Base-by-base conservation (phyloP, 805 yeast species). In the Schwanniomyces occidentalis region DNA sequence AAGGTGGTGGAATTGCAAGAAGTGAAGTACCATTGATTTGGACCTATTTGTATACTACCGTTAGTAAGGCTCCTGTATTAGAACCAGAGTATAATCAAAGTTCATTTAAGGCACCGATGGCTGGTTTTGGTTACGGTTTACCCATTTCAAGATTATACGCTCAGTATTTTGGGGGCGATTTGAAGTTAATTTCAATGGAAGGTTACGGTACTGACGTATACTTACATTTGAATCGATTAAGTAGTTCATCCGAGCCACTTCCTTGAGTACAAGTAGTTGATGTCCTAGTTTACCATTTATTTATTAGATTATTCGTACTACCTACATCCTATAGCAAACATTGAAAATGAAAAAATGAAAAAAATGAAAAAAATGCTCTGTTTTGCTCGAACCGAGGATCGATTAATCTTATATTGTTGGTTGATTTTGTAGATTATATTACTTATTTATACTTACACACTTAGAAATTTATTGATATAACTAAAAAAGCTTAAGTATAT, bases 141-240 rank as follows among this genome's bases (percentile, higher is more conserved):
- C 95, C 96, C 2, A 80, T 89, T 35, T 82, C 93, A 30, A 63
- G 96, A 39, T 69, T 88, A 24, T 89, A 89, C 48, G 90, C 96
- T 2, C 80, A 90, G 44, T 88, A 88, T 56, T 88, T 89, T 54
- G 95, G 95, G 5, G 95, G 95, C 3, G 96, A 89, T 51, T 73
- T 88, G 58, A 84, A 83, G 53, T 71, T 89, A 51, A 88, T 87
- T 37, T 78, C 88, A 21, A 86, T 89, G 95, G 96, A 88, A 60
- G 95, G 95, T 6, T 86, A 88, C 52, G 96, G 96, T 10, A 88
- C 96, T 1, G 96, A 88, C 55, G 96, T 86, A 2, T 89, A 88
- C 51, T 60, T 89, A 52, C 96, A 89, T 61, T 69, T 88, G 55
- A 88, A 88, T 59, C 70, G 95, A 35, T 74, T 88, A 48, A 79